Percentiles rank a stretch among this genome's conserved stretches.
These are phyloP conservation scores for Arachis hypogaea DNA, from an alignment of 306 rosid species.

Conservation along the genomic window DNA sequence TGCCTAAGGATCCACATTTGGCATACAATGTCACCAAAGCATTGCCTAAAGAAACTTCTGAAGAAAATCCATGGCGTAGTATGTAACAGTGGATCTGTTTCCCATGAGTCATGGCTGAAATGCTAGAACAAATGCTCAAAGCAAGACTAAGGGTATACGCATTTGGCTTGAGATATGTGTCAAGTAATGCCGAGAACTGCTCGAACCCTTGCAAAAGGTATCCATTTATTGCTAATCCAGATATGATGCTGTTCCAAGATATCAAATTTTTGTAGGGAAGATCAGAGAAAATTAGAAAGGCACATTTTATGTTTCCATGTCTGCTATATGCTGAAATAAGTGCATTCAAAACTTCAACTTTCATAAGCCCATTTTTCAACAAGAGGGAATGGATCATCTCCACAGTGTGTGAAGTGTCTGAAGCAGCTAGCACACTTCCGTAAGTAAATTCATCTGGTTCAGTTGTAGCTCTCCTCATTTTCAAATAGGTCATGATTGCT, in stretches of 20 bases:
- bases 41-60: constrained; percentile 58
- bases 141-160: constrained; percentile 61
- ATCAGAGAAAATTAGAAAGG: constrained; percentile 54
- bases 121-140: constrained; percentile 71
- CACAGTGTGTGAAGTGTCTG: constrained; percentile 46
- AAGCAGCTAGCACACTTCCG: constrained; percentile 69
- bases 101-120: constrained; percentile 63
- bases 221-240: too few relatives aligned
- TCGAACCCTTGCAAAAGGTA: constrained; percentile 52
- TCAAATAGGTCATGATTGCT: constrained; percentile 51
- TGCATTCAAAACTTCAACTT: constrained; percentile 61
- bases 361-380: constrained; percentile 57
- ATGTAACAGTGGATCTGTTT: constrained; percentile 73
- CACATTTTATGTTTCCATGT: constrained; percentile 52
- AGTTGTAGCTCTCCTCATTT: constrained; percentile 58
- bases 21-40: constrained; percentile 73
- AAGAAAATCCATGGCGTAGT: constrained; percentile 47
- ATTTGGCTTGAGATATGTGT: constrained; percentile 60
- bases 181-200: constrained; percentile 52
- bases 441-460: constrained; percentile 72
- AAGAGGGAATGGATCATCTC: constrained; percentile 62
- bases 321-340: constrained; percentile 68
- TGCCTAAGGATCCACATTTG: constrained; percentile 68
- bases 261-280: constrained; percentile 27
- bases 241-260: constrained; percentile 71